Evolutionary conservation across 495 filamentous ascomycete genomes (phyloP), one percentile per base, ranked within the genome.

Genomic region (Hypoxylon fuscum): DNA sequence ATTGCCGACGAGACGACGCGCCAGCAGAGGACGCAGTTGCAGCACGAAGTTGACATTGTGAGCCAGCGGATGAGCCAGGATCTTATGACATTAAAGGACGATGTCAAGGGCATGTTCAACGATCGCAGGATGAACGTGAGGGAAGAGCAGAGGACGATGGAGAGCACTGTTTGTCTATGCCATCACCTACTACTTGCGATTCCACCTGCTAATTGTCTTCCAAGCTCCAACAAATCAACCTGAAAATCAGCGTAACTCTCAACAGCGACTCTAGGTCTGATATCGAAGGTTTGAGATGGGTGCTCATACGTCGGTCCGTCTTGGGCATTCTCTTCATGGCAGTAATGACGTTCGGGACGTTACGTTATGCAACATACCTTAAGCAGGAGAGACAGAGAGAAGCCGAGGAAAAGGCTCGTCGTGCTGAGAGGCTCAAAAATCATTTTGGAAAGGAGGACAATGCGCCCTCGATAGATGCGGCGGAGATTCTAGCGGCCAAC

Each of bases 1-100:
- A 72, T 76, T 35, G 88, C 79, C 68, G 88, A 85, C 61, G 90
- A 86, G 80, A 88, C 84, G 48, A 85, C 88, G 72, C 86, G 91
- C 35, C 87, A 90, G 57, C 90, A 96, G 63, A 81, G 93, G 42
- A 89, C 88, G 9, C 87, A 92, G 42, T 73, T 98, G 62, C 91
- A 96, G 76, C 92, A 96, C 68, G 94, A 97, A 72, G 86, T 90
- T n/a, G 95, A 99, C 76, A 92, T 96, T 23, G 70, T 98, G 42
- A 89, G 83, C 44, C 93, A 97, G 76, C 79, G 86, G 31, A 79
- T 96, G 56, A 87, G 85, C 38, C 92, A 96, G 68, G 93, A 97
- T 62, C 80, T 91, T 18, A 75, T 85, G 55, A 85, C 80, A 10
- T 77, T 97, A 52, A 94, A 91, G 72, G 94, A 99, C 70, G 92